Percentiles rank a stretch among this genome's conserved stretches.
Evolutionary conservation across 1,284 basidiomycete species (phyloP).

Genomic region (Ustilago lituana): DNA sequence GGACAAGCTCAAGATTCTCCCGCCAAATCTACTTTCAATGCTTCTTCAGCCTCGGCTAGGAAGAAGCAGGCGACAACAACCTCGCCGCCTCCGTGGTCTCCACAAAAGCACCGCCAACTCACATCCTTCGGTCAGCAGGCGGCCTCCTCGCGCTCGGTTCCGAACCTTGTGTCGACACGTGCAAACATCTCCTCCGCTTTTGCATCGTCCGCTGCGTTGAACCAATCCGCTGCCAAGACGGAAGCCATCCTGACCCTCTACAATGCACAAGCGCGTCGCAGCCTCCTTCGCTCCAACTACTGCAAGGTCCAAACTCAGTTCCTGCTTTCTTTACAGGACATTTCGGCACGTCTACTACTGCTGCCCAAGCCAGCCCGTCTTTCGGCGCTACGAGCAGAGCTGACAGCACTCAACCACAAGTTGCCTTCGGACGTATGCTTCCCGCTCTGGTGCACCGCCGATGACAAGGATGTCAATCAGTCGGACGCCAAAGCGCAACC

Average conservation of each 20-base stretch:
- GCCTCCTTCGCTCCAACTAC: constrained; percentile 71
- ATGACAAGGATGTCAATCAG: constrained; percentile 34
- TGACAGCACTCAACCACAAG: constrained; percentile 94
- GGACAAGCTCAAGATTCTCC: constrained; percentile 24
- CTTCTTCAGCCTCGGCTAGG: constrained; percentile 2
- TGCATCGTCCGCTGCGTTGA: constrained; percentile 70
- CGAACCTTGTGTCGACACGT: constrained; percentile 70
- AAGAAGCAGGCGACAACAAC: constrained; percentile 11
- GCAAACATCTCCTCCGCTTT: constrained; percentile 69
- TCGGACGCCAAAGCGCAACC: constrained; percentile 7
- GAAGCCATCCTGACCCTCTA: constrained; percentile 57
- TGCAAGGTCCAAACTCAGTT: constrained; percentile 92
- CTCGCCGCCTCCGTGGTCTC: constrained; percentile 36
- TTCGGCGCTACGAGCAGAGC: constrained; percentile 91
- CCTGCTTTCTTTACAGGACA: constrained; percentile 86
- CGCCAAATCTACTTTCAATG: neutral
- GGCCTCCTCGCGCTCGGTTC: constrained; percentile 44
- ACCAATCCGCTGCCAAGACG: constrained; percentile 62
- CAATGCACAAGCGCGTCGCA: constrained; percentile 47
- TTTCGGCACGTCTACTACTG: constrained; percentile 88
- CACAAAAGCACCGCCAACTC: constrained; percentile 37
- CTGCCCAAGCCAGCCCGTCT: constrained; percentile 93
- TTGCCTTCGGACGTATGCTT: constrained; percentile 90
- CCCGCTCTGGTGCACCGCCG: constrained; percentile 85
- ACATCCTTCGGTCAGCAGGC: constrained; percentile 28